These are phyloP conservation scores for Phaeosphaeriaceae sp. DNA, from an alignment of 2,329 filamentous ascomycete species.

Conservation along the genomic window DNA sequence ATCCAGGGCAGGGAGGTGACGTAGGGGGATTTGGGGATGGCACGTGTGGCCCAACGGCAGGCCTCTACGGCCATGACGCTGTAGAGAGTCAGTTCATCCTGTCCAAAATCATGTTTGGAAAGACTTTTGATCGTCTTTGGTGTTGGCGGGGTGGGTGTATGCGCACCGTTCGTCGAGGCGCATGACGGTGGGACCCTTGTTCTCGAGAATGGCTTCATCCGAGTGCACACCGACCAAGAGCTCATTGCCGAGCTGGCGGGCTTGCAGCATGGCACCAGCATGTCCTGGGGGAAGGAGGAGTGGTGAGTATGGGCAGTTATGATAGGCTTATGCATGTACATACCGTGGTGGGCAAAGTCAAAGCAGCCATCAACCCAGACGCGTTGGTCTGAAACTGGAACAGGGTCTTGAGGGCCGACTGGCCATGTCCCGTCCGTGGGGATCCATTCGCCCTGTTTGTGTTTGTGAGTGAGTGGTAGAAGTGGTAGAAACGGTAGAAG, in stretches of 20 bases:
- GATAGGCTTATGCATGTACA: background rate
- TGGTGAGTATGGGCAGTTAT: slow-evolving; percentile 4
- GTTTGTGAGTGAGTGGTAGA: too few species aligned
- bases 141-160: slow-evolving; percentile 19
- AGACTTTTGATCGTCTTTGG: too few species aligned
- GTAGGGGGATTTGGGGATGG: slow-evolving; percentile 86
- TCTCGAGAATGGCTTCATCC: slow-evolving; percentile 91
- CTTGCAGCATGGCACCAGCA: slow-evolving; percentile 95
- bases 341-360: slow-evolving; percentile 97
- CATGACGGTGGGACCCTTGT: slow-evolving; percentile 99
- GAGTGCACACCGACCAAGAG: slow-evolving; percentile 93
- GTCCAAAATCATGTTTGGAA: too few species aligned
- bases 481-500: too few species aligned
- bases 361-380: slow-evolving; percentile 99
- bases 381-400: slow-evolving; percentile 67
- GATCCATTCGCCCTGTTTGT: slow-evolving; percentile 52
- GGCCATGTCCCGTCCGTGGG: slow-evolving; percentile 65
- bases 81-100: slow-evolving; percentile 19
- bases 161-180: slow-evolving; percentile 79
- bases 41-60: slow-evolving; percentile 90
- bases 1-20: slow-evolving; percentile 95
- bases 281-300: slow-evolving; percentile 80
- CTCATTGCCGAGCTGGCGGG: slow-evolving; percentile 86
- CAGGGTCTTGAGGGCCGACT: slow-evolving; percentile 67
- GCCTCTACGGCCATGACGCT: slow-evolving; percentile 90